Evolutionary conservation across 305 asterid genomes (phyloP), one percentile per base, ranked within the genome.

Genomic region (Caryopteris hybrid): DNA sequence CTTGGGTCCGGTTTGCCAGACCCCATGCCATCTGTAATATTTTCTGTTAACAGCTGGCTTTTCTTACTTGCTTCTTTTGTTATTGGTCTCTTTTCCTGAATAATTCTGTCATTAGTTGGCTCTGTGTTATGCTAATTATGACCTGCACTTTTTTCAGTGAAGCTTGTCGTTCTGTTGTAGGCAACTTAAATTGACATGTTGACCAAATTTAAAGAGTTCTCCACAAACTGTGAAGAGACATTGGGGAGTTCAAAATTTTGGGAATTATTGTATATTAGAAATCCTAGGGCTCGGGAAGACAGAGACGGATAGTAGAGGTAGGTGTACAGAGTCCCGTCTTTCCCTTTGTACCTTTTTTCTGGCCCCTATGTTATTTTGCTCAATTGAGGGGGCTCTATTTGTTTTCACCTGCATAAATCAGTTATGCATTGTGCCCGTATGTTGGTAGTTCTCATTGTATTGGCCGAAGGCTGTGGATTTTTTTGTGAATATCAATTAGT

Each of bases 381-480:
- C 74, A 57, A 62, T 38, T 25, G 66, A 54, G 80, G 72, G 74
- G 69, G 79, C 74, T 52, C 45, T 58, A 74, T 68, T 75, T 72
- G 74, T 77, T 74, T 76, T 73, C 61, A 66, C 60, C 70, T 70
- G 78, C 60, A 47, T 79, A 76, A 78, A 66, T 78, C 68, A 51
- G 76, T 73, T 45, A 6, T 55, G 79, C 56, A 77, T 76, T 39
- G 51, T 69, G 61, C 72, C 68, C 79, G 45, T 72, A 22, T 77
- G 66, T 74, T 64, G 27, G 64, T 68, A 46, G 78, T 41, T 78
- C 31, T 72, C 80, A 80, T 82, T 82, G 76, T 84, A 60, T 13
- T 82, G 78, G 92, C 92, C 82, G 17, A 84, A 78, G 89, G 86
- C 85, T 78, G 82, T 82, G 76, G 83, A 64, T 79, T 64, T 74